Evolutionary conservation across 495 filamentous ascomycete species (phyloP).

Genomic region (Penicillium macrosclerotiorum): DNA sequence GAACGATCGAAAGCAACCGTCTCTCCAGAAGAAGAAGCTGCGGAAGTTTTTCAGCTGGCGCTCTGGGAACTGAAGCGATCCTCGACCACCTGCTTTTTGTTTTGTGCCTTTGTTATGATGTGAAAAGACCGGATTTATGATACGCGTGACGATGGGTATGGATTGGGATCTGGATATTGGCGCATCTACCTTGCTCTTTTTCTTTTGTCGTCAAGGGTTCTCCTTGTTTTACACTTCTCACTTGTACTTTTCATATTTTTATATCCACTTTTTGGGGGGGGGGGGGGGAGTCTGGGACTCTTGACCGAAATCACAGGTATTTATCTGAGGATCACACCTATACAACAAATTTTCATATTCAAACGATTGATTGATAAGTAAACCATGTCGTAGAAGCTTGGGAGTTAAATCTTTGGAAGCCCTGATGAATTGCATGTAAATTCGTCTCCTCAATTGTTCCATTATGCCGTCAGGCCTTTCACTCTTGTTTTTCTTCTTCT

Average conservation of each 20-base stretch:
- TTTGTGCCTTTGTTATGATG: background rate
- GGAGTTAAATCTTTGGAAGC: too few relatives aligned
- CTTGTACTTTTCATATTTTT: slow-evolving; percentile 14
- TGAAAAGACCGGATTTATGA: slow-evolving; percentile 5
- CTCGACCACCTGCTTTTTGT: too few relatives aligned
- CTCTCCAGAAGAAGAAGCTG: slow-evolving; percentile 17
- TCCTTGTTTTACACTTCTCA: slow-evolving; percentile 15
- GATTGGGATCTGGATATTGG: background rate
- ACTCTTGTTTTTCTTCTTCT: slow-evolving; percentile 1
- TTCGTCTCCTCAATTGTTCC: too few relatives aligned
- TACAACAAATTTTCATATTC: background rate
- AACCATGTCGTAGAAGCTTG: too few relatives aligned
- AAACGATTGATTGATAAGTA: too few relatives aligned
- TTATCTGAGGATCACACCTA: slow-evolving; percentile 2
- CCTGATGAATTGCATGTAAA: too few relatives aligned
- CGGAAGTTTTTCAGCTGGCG: slow-evolving; percentile 29
- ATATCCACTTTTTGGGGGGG: slow-evolving; percentile 4
- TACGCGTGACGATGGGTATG: slow-evolving; percentile 5
- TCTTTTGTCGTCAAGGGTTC: slow-evolving; percentile 8
- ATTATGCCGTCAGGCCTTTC: too few relatives aligned
- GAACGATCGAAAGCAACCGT: slow-evolving; percentile 14
- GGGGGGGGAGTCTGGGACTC: slow-evolving; percentile 21
- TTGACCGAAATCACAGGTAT: slow-evolving; percentile 8
- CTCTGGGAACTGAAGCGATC: slow-evolving; percentile 13
- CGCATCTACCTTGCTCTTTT: background rate